A percentile compares a stretch with the other conserved stretches of the same genome.
Evolutionary conservation across 768 basidiomycete species (phyloP).

Genomic region (Hygrocybe punicea): DNA sequence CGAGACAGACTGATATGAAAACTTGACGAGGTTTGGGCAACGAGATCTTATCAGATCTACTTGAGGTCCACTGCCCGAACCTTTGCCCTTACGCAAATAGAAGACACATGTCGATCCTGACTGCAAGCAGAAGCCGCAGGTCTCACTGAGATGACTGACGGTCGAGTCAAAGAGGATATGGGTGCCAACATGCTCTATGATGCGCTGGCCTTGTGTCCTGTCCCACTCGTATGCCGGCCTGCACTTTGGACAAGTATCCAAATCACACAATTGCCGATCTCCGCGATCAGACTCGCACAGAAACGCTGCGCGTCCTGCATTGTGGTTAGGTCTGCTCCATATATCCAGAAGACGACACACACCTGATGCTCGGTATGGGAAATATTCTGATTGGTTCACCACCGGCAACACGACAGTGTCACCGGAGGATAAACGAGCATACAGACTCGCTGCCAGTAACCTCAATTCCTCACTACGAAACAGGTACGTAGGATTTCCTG

Average conservation of each 20-base stretch:
- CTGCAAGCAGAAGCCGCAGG: too few species aligned
- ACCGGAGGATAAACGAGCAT: conserved; percentile 12
- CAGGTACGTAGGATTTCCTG: conserved; percentile 18
- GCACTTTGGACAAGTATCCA: conserved; percentile 7
- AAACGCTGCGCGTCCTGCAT: conserved; percentile 21
- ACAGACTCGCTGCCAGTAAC: conserved; percentile 17
- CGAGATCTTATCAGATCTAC: too few species aligned
- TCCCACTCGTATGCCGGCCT: background rate
- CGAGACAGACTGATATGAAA: too few species aligned
- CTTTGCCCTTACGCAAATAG: too few species aligned
- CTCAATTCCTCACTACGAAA: conserved; percentile 21
- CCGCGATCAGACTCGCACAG: conserved; percentile 11
- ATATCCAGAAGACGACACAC: conserved; percentile 6
- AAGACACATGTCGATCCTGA: too few species aligned
- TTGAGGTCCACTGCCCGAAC: too few species aligned
- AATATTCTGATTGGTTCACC: too few species aligned
- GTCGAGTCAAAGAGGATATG: too few species aligned
- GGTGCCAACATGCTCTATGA: too few species aligned
- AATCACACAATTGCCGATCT: background rate
- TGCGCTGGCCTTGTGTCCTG: too few species aligned
- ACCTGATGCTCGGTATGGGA: conserved; percentile 22
- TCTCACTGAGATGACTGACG: too few species aligned
- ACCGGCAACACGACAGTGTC: conserved; percentile 3
- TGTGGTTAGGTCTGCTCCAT: background rate
- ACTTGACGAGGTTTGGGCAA: too few species aligned